Base-by-base conservation (phyloP, 176 grass and related monocot species). In the Oryza glaberrima region DNA sequence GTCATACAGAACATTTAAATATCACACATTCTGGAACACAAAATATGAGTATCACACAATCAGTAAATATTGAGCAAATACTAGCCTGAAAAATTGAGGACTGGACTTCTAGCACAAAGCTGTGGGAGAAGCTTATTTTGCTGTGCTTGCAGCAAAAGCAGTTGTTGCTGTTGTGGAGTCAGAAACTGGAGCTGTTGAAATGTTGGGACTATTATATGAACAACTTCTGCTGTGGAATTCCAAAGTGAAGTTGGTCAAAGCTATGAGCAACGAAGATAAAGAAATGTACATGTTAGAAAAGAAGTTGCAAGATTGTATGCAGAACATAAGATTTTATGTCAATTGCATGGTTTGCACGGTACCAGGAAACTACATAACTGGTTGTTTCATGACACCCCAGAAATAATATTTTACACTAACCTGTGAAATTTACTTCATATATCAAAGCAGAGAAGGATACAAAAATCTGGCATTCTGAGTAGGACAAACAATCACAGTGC, bases 121-220 rank as follows among this genome's bases (percentile, higher is more conserved):
- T 28, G 28, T 28, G 28, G 28, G 28, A 28, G 28, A 28, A 28
- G 28, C 28, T 28, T 28, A 28, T 28, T 28, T 28, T 28, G 28
- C 28, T 28, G 28, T 28, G 28, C 28, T 28, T 28, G 28, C 28
- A 28, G 28, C 28, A 28, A 28, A 28, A 28, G 28, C 28, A 28
- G 28, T 28, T 28, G 28, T 28, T 28, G 28, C 28, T 28, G 28
- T 28, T 28, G 28, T 28, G 28, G 28, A 28, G 28, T 28, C 28
- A 94, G 48, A 88, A 86, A 81, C 41, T 94, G 92, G 45, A 94
- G 92, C 77, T 94, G 92, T 52, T 94, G 85, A 60, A 90, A 80
- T 90, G 83, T 80, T 94, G 91, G 22, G 88, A 86, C 56, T 84
- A 91, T 65, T 88, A 88, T 72, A 91, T 28, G 78, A 88, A 91